Conservation (phyloP, 345 rosid species). For the Eucalyptus decipiens region DNA sequence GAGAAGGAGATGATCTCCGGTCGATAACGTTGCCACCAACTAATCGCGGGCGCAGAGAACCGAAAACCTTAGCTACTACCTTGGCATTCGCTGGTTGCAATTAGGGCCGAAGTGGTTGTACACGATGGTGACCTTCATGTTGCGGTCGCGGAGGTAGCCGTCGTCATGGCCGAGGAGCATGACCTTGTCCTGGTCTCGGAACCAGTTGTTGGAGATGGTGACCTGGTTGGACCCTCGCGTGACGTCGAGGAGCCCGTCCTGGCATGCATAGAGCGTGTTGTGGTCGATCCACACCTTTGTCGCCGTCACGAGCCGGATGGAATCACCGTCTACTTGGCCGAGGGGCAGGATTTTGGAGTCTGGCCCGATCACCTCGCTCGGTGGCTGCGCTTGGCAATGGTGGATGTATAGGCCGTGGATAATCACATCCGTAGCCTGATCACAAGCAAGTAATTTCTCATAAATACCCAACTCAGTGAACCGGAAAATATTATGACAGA, state of each 20-base stretch:
- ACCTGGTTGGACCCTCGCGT: conserved; percentile 46
- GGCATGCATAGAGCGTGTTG: conserved; percentile 46
- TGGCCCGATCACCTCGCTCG: conserved; percentile 53
- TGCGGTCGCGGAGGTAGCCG: conserved; percentile 36
- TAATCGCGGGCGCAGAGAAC: background rate
- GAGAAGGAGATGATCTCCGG: background rate
- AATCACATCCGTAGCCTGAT: conserved; percentile 46
- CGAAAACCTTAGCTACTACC: background rate
- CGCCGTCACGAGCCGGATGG: conserved; percentile 49
- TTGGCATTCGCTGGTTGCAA: conserved; percentile 87
- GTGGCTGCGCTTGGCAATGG: conserved; percentile 40
- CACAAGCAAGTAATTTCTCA: background rate
- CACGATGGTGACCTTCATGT: conserved; percentile 57
- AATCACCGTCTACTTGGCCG: conserved; percentile 58
- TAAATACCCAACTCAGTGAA: background rate
- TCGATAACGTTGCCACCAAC: background rate
- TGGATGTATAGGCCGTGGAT: conserved; percentile 68
- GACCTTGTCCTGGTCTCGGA: conserved; percentile 72
- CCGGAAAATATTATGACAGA: background rate
- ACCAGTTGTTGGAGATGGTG: conserved; percentile 71
- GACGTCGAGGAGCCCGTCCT: conserved; percentile 60
- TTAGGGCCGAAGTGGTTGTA: conserved; percentile 81
- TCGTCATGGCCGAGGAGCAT: conserved; percentile 84
- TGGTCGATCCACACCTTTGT: conserved; percentile 74
- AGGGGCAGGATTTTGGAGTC: conserved; percentile 17